Evolutionary conservation across 1,284 basidiomycete species (phyloP).

Genomic region (Melampsora americana): DNA sequence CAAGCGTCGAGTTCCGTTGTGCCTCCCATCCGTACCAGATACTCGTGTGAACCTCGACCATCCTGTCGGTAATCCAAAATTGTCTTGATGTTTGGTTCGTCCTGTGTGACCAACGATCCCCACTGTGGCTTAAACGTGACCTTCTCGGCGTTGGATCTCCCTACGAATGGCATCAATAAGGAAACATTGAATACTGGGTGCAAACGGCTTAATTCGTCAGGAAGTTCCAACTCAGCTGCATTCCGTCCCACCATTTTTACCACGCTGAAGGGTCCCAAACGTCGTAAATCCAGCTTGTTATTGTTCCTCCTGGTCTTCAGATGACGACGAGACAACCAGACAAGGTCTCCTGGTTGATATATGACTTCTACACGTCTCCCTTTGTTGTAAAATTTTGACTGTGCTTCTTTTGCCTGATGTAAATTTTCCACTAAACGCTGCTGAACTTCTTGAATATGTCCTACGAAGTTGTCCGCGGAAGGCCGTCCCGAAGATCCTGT

Average conservation of each 20-base stretch:
- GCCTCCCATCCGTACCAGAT: too few species aligned
- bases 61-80: neutral
- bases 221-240: too few species aligned
- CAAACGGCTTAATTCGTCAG: too few species aligned
- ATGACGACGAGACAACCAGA: too few species aligned
- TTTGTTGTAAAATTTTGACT: neutral
- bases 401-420: neutral
- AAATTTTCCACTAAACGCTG: neutral
- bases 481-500: neutral
- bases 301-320: neutral
- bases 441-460: neutral
- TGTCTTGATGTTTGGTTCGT: neutral
- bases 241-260: slow-evolving; percentile 6
- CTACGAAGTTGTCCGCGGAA: neutral
- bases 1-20: too few species aligned
- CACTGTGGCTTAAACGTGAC: neutral
- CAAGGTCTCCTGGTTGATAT: slow-evolving; percentile 20
- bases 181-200: neutral
- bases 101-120: neutral
- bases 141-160: too few species aligned
- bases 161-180: neutral
- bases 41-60: neutral
- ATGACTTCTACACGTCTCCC: neutral
- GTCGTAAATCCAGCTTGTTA: slow-evolving; percentile 12
- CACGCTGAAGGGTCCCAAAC: slow-evolving; percentile 8